These are phyloP conservation scores for Agaricales sp. DNA, from an alignment of 1,284 basidiomycete species.

Conservation along the genomic window DNA sequence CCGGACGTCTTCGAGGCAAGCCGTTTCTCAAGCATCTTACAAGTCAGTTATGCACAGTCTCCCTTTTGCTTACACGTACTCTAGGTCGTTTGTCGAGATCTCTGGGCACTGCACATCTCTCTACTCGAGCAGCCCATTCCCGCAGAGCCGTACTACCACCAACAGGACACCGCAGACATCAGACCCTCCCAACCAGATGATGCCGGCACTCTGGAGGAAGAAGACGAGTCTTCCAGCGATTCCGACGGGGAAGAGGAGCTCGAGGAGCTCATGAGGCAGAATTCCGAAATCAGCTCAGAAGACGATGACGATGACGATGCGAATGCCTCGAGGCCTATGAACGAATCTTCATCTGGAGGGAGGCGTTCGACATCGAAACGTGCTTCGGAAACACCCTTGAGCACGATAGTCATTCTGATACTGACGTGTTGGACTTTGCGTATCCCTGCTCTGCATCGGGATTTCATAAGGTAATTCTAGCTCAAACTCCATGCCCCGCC, in stretches of 20 bases:
- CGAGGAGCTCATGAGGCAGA: conserved; percentile 40
- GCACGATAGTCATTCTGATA: conserved; percentile 37
- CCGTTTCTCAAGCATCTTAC: conserved; percentile 1
- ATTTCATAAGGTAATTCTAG: conserved; percentile 55
- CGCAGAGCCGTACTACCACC: conserved; percentile 45
- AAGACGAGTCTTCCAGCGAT: conserved; percentile 12
- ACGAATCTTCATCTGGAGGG: not conserved
- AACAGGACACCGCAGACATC: conserved; percentile 21
- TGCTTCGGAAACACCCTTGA: not conserved
- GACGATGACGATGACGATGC: conserved; percentile 22
- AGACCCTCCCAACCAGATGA: not conserved
- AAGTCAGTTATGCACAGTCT: not conserved
- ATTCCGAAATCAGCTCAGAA: conserved; percentile 38
- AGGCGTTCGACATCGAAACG: not conserved
- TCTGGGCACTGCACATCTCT: conserved; percentile 72
- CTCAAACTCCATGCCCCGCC: conserved; percentile 5
- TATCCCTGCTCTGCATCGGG: conserved; percentile 64
- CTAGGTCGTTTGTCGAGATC: conserved; percentile 70
- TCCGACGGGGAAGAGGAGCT: conserved; percentile 26
- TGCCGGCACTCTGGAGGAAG: conserved; percentile 9
- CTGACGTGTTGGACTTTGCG: conserved; percentile 72
- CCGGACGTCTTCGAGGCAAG: conserved; percentile 74
- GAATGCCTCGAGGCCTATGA: conserved; percentile 9
- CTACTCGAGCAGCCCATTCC: conserved; percentile 50
- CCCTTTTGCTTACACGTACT: too few species aligned